A percentile compares a stretch with the other conserved stretches of the same genome.
These are phyloP conservation scores for Bipolaris bicolor DNA, from an alignment of 2,329 filamentous ascomycete species.

Conservation along the genomic window DNA sequence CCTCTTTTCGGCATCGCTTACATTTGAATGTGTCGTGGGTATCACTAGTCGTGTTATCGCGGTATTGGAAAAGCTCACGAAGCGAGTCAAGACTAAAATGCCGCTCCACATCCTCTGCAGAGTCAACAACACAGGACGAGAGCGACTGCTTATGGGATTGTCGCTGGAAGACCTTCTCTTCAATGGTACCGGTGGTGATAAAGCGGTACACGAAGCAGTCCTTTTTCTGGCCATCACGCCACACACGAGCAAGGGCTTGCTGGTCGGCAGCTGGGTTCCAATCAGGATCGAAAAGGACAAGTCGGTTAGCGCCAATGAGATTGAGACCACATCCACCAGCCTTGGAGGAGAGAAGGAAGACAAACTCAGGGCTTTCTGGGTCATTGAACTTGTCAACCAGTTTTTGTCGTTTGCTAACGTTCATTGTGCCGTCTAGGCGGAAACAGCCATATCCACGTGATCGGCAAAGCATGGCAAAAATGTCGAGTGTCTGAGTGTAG, in stretches of 20 bases:
- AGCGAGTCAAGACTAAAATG: slow-evolving; percentile 93
- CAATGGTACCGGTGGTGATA: slow-evolving; percentile 95
- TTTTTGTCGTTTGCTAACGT: slow-evolving; percentile 94
- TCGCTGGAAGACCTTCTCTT: slow-evolving; percentile 99
- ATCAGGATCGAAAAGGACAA: slow-evolving; percentile 90
- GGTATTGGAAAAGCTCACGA: slow-evolving; percentile 92
- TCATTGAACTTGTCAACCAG: slow-evolving; percentile 98
- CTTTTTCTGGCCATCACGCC: slow-evolving; percentile 99
- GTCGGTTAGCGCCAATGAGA: slow-evolving; percentile 89
- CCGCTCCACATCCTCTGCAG: slow-evolving; percentile 93
- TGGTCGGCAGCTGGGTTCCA: slow-evolving; percentile 99
- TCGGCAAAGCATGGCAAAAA: slow-evolving; percentile 91
- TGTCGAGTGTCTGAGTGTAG: slow-evolving; percentile 93
- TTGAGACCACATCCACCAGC: slow-evolving; percentile 97
- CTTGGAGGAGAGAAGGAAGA: slow-evolving; percentile 96
- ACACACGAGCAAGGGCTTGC: slow-evolving; percentile 94
- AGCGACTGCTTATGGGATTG: slow-evolving; percentile 98
- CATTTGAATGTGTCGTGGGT: slow-evolving; percentile 99
- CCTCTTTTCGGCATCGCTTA: slow-evolving; percentile 82
- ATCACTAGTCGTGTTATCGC: slow-evolving; percentile 81
- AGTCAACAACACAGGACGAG: slow-evolving; percentile 95
- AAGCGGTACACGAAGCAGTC: slow-evolving; percentile 99
- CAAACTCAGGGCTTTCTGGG: slow-evolving; percentile 84
- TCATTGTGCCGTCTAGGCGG: slow-evolving; percentile 95
- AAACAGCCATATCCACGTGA: slow-evolving; percentile 82